These are phyloP conservation scores for Plasmodium malariae DNA, from an alignment of 169 alveolate species.

Conservation along the genomic window DNA sequence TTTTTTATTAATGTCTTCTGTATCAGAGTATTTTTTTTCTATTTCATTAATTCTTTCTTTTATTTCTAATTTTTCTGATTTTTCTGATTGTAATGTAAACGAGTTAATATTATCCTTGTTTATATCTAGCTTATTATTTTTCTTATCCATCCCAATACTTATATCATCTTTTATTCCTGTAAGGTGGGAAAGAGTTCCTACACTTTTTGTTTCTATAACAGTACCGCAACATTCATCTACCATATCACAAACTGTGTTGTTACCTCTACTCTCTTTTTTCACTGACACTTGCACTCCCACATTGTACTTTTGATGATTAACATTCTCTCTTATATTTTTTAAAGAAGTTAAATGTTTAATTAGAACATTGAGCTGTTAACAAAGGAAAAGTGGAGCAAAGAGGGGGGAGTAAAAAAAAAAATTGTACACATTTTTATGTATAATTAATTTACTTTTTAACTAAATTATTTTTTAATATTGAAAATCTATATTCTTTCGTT, in stretches of 20 bases:
- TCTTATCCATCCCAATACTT: not conserved
- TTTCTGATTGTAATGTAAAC: not conserved
- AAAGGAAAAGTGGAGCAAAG: not conserved
- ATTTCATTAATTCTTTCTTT: conserved; percentile 24
- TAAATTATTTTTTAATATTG: not conserved
- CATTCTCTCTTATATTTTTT: not conserved
- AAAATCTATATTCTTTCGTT: not conserved
- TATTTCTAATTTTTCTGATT: conserved; percentile 19
- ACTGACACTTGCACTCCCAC: conserved; percentile 42
- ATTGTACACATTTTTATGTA: not conserved
- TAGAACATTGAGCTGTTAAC: conserved; percentile 45
- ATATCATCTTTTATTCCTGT: not conserved
- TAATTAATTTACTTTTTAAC: not conserved
- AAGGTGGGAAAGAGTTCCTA: conserved; percentile 9
- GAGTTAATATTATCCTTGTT: not conserved
- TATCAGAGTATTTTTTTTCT: conserved; percentile 13
- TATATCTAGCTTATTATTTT: not conserved
- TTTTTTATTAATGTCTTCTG: conserved; percentile 52
- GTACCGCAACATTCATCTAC: conserved; percentile 32
- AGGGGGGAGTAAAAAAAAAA: not conserved
- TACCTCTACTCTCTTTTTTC: conserved; percentile 32
- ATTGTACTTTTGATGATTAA: conserved; percentile 2
- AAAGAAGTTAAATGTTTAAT: conserved; percentile 50
- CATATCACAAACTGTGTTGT: conserved; percentile 64
- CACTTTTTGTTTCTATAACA: conserved; percentile 18